A percentile compares a stretch with the other conserved stretches of the same genome.
These are phyloP conservation scores for Pseudozyma tsukubaensis DNA, from an alignment of 1,284 basidiomycete genomes.

Conservation along the genomic window DNA sequence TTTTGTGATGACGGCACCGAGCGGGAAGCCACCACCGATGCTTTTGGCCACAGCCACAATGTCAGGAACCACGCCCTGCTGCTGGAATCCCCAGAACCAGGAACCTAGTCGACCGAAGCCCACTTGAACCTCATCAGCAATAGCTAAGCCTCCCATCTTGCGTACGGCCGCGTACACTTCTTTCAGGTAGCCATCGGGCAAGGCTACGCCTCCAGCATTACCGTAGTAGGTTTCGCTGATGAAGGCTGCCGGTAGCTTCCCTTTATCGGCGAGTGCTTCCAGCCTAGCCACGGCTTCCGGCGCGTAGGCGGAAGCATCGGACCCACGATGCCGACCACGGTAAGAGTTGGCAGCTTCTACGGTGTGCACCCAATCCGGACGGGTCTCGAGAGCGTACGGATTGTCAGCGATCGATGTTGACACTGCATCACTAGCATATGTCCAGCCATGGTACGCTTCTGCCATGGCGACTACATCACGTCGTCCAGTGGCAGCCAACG, in stretches of 20 bases:
- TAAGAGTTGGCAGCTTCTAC: background rate
- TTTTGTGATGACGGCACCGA: conserved; percentile 2
- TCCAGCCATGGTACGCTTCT: background rate
- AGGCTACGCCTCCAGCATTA: background rate
- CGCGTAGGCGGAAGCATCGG: background rate
- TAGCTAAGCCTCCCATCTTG: background rate
- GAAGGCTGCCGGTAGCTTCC: background rate
- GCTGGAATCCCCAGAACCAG: background rate
- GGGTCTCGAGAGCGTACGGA: background rate
- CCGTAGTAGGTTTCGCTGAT: background rate
- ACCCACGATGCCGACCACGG: background rate
- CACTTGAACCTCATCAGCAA: background rate
- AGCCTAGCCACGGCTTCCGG: background rate
- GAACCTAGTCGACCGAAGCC: background rate
- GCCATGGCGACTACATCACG: background rate
- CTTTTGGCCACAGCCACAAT: background rate
- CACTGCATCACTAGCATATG: background rate
- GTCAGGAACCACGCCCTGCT: conserved; percentile 1
- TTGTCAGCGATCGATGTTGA: background rate
- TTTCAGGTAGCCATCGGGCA: too few relatives aligned
- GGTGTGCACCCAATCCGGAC: background rate
- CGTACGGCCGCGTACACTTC: background rate
- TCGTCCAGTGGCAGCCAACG: background rate
- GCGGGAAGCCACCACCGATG: background rate
- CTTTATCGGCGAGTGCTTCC: background rate